Conservation (phyloP, 73 alveolate species). For the Tetrahymena borealis region DNA sequence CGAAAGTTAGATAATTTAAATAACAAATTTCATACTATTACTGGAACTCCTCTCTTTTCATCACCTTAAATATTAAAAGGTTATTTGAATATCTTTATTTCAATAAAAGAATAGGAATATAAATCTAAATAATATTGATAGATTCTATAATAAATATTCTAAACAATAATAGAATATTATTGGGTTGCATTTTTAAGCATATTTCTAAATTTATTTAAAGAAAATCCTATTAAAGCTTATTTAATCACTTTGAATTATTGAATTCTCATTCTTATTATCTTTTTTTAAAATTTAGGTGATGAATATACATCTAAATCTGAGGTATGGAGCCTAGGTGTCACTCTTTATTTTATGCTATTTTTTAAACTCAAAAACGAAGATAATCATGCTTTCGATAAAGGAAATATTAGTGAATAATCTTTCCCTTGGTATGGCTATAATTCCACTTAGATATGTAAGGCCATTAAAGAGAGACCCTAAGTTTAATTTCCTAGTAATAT, state of each 20-base stretch:
- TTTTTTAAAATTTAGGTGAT: not conserved
- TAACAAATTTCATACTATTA: conserved; percentile 16
- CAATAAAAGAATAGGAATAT: too few species aligned
- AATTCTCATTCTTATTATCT: not conserved
- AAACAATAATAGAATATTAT: too few species aligned
- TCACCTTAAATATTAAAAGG: conserved; percentile 50
- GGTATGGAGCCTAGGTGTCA: conserved; percentile 49
- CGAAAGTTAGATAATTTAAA: not conserved
- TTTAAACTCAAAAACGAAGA: conserved; percentile 21
- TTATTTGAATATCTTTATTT: not conserved
- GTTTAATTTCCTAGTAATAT: not conserved
- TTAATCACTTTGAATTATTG: too few species aligned
- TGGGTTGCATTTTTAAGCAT: too few species aligned
- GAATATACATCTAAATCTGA: not conserved
- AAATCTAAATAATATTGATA: too few species aligned
- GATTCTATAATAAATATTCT: too few species aligned
- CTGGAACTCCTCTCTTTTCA: conserved; percentile 44
- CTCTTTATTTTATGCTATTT: conserved; percentile 31
- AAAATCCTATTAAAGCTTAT: too few species aligned
- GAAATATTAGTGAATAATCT: not conserved
- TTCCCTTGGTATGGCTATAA: conserved; percentile 1
- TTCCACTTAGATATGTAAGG: not conserved
- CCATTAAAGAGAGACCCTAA: not conserved
- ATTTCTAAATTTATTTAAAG: too few species aligned
- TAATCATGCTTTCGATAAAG: not conserved